These are phyloP conservation scores for Melampsora occidentalis DNA, from an alignment of 1,284 basidiomycete species.

Conservation along the genomic window DNA sequence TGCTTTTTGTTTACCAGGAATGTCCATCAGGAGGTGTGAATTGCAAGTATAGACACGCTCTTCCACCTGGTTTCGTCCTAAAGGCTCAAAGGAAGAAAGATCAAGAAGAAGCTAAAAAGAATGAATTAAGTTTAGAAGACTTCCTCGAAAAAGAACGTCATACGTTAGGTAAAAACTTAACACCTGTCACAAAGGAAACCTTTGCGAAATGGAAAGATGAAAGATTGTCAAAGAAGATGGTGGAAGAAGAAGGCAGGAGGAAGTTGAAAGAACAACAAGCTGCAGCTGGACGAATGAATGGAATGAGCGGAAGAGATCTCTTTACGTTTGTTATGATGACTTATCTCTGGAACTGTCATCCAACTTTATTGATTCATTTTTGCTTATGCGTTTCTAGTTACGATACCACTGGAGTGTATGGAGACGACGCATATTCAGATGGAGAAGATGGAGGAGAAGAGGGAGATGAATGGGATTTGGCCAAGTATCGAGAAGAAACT, in stretches of 20 bases:
- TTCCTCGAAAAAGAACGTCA: slow-evolving; percentile 90
- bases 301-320: slow-evolving; percentile 93
- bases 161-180: slow-evolving; percentile 85
- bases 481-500: slow-evolving; percentile 63
- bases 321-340: slow-evolving; percentile 58
- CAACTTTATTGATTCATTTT: slow-evolving; percentile 16
- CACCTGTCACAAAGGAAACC: slow-evolving; percentile 89
- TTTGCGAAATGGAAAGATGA: slow-evolving; percentile 92
- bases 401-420: slow-evolving; percentile 63
- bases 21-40: slow-evolving; percentile 74
- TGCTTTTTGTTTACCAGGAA: slow-evolving; percentile 18
- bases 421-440: slow-evolving; percentile 53
- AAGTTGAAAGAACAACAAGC: slow-evolving; percentile 82
- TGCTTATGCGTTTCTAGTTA: slow-evolving; percentile 83
- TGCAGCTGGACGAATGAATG: slow-evolving; percentile 83
- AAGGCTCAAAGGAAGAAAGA: slow-evolving; percentile 52
- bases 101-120: slow-evolving; percentile 72
- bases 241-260: slow-evolving; percentile 72
- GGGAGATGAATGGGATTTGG: slow-evolving; percentile 69
- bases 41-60: slow-evolving; percentile 91
- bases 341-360: slow-evolving; percentile 15
- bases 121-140: slow-evolving; percentile 84
- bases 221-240: slow-evolving; percentile 83
- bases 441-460: slow-evolving; percentile 61
- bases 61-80: slow-evolving; percentile 81